phyloP scores from a whole-genome alignment of 306 rosid genomes.

The Castanopsis chinensis region DNA sequence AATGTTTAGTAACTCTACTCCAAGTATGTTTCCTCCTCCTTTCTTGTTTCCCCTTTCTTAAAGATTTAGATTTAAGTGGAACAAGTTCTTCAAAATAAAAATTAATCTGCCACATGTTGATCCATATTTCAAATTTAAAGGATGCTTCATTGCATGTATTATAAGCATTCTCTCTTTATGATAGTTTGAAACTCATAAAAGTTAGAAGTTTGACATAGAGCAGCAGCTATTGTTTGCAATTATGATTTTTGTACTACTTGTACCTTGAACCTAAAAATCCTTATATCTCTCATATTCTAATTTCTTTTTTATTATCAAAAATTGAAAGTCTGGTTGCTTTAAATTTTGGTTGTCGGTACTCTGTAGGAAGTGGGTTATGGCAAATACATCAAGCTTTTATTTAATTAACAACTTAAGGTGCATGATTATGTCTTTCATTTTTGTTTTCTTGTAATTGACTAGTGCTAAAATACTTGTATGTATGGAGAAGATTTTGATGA shows the following conservation, averaged over 20 bases:
- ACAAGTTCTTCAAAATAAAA: neutral
- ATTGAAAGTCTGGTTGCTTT: neutral
- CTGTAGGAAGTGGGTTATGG: neutral
- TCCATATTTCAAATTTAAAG: neutral
- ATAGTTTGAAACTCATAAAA: neutral
- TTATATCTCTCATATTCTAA: neutral
- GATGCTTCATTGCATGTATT: neutral
- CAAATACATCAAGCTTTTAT: neutral
- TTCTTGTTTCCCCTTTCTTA: neutral
- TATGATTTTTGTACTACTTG: neutral
- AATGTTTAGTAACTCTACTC: neutral
- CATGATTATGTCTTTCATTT: neutral
- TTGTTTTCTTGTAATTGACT: neutral
- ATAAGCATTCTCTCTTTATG: neutral
- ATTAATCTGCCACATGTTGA: neutral
- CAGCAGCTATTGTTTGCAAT: neutral
- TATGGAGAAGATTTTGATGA: neutral
- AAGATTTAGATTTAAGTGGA: neutral
- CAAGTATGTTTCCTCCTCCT: neutral
- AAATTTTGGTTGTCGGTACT: neutral
- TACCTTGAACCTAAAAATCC: neutral
- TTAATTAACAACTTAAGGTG: neutral
- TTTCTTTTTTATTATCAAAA: neutral
- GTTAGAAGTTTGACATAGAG: neutral
- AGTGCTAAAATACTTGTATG: neutral